Conservation (phyloP, 1,139 yeast genomes). For the Meyerozyma sp. region DNA sequence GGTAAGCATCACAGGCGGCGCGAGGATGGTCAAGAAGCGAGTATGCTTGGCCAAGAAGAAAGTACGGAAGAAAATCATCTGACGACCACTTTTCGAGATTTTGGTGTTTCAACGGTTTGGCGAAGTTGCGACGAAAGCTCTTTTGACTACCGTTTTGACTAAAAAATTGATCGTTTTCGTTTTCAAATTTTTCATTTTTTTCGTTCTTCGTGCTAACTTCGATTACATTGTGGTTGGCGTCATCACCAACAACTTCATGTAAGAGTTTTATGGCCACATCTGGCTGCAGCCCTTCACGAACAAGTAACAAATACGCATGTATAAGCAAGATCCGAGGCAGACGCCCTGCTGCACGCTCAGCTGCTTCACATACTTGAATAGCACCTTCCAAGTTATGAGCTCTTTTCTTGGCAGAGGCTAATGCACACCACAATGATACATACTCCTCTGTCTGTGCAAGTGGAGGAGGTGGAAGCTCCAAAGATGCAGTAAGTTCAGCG, state of each 20-base stretch:
- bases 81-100: constrained; percentile 11
- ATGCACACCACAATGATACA: constrained; percentile 47
- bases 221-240: no score
- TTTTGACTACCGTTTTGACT: no score
- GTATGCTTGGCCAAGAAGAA: constrained; percentile 51
- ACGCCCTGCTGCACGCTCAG: constrained; percentile 39
- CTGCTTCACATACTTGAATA: constrained; percentile 42
- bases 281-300: constrained; percentile 11
- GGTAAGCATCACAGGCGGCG: constrained; percentile 53
- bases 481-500: constrained; percentile 44
- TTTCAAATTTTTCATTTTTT: no score
- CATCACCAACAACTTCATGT: background rate
- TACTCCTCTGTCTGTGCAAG: constrained; percentile 39
- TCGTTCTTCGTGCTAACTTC: no score
- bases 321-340: constrained; percentile 40
- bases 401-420: constrained; percentile 46
- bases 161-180: no score
- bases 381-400: constrained; percentile 46
- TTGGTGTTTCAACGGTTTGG: no score
- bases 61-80: constrained; percentile 54
- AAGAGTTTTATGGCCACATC: background rate
- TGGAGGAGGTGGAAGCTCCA: constrained; percentile 46
- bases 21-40: constrained; percentile 41
- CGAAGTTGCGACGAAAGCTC: no score
- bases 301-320: constrained; percentile 41